Conservation (phyloP, 176 grass and related monocot species). For the Oryza nivara region DNA sequence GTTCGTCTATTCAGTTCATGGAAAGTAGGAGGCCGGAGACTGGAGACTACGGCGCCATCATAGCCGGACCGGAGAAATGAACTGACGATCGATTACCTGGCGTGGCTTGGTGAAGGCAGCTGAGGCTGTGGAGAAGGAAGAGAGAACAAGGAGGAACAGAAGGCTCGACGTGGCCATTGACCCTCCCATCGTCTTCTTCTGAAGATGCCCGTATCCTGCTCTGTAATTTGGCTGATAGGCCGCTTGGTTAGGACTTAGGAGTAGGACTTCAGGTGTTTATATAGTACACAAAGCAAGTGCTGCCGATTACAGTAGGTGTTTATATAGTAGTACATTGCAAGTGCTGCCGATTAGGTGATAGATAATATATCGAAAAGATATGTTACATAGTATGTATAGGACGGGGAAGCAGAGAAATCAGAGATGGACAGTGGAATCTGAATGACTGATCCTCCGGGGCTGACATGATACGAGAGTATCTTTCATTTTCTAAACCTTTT, state of each 20-base stretch:
- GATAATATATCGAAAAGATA: neutral
- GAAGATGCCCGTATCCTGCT: neutral
- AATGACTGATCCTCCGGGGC: neutral
- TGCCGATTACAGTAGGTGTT: neutral
- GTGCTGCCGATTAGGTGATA: neutral
- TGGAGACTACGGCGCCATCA: neutral
- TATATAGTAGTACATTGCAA: neutral
- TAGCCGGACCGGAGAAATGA: neutral
- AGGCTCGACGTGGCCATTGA: slow-evolving; percentile 17
- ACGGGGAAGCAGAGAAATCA: neutral
- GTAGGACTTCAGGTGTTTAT: slow-evolving; percentile 8
- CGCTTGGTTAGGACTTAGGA: neutral
- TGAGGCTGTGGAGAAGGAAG: slow-evolving; percentile 34
- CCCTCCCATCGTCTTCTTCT: slow-evolving; percentile 26
- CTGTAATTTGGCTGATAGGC: neutral
- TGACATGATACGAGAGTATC: neutral
- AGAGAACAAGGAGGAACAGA: slow-evolving; percentile 40
- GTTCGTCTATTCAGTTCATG: neutral
- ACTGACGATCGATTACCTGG: slow-evolving; percentile 47
- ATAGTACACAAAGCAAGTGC: neutral
- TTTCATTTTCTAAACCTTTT: slow-evolving; percentile 20
- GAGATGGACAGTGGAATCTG: slow-evolving; percentile 16
- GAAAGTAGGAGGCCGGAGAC: neutral
- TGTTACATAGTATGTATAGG: neutral
- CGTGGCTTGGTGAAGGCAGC: slow-evolving; percentile 43